A percentile compares a stretch with the other conserved stretches of the same genome.
Evolutionary conservation across 2,329 filamentous ascomycete species (phyloP).

Genomic region (Achaetomium macrosporum): DNA sequence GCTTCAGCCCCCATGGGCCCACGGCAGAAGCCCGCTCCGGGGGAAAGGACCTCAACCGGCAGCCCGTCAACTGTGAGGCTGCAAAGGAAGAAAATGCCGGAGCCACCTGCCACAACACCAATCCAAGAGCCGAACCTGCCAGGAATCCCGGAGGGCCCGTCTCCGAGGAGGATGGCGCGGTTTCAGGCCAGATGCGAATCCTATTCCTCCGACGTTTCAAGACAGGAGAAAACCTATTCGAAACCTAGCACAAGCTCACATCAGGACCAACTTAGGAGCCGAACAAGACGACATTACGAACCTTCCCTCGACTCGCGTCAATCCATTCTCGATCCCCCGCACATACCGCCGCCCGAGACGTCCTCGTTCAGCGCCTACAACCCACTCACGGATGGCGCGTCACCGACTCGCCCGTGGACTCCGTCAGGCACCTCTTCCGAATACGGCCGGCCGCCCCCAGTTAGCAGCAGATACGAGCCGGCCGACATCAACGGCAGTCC

Average conservation of each 20-base stretch:
- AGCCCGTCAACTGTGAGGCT: conserved; percentile 44
- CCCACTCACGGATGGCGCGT: conserved; percentile 37
- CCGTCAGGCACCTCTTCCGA: conserved; percentile 51
- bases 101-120: conserved; percentile 31
- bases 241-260: conserved; percentile 37
- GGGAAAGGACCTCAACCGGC: conserved; percentile 1
- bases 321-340: conserved; percentile 52
- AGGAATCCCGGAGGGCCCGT: conserved; percentile 46
- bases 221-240: conserved; percentile 5
- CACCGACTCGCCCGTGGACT: conserved; percentile 55
- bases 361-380: conserved; percentile 56
- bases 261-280: conserved; percentile 38
- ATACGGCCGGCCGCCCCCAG: conserved; percentile 65
- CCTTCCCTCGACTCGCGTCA: conserved; percentile 44
- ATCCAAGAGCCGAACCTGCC: conserved; percentile 39
- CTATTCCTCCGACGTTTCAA: conserved; percentile 1
- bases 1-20: conserved; percentile 16
- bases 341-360: conserved; percentile 54
- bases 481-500: conserved; percentile 85
- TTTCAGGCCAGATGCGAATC: conserved; percentile 18
- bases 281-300: conserved; percentile 45
- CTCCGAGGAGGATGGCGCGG: conserved; percentile 35
- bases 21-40: conserved; percentile 22
- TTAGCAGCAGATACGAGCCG: conserved; percentile 72
- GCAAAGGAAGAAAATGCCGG: conserved; percentile 38